Percentiles rank a stretch among this genome's conserved stretches.
Evolutionary conservation across 495 filamentous ascomycete species (phyloP).

Genomic region (Choiromyces venosus): DNA sequence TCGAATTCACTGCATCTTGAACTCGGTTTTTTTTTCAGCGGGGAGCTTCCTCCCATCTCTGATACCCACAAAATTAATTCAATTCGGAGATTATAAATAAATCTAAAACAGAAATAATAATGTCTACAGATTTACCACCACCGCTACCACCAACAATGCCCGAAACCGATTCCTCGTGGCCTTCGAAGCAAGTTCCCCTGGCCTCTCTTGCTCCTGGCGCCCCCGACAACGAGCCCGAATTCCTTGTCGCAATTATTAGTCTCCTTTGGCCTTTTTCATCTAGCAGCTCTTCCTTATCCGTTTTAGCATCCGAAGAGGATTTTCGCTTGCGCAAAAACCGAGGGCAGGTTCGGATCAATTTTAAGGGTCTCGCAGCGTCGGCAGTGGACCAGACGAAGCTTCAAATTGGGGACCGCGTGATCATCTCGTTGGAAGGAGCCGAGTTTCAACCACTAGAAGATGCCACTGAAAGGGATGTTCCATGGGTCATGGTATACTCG

Average conservation of each 20-base stretch:
- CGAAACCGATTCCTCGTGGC: conserved; percentile 38
- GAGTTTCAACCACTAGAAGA: conserved; percentile 47
- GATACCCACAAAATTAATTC: background rate
- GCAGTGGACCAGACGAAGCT: conserved; percentile 60
- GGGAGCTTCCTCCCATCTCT: background rate
- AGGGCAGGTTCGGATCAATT: conserved; percentile 78
- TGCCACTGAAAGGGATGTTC: conserved; percentile 32
- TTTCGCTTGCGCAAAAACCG: conserved; percentile 70
- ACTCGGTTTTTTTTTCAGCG: background rate
- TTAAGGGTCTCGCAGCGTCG: conserved; percentile 66
- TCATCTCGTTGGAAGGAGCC: conserved; percentile 61
- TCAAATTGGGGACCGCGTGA: conserved; percentile 70
- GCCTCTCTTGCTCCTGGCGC: conserved; percentile 20
- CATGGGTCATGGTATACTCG: conserved; percentile 31
- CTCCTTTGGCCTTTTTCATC: conserved; percentile 90
- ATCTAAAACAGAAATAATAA: background rate
- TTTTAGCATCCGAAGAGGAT: conserved; percentile 79
- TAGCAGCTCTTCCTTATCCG: conserved; percentile 61
- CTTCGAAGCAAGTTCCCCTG: conserved; percentile 28
- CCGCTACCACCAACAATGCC: conserved; percentile 38
- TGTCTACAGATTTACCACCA: background rate
- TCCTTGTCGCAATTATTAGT: conserved; percentile 65
- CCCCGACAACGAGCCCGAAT: conserved; percentile 4
- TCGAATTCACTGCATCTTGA: background rate
- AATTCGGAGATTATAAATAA: background rate